Evolutionary conservation across 2,329 filamentous ascomycete genomes (phyloP), one percentile per base, ranked within the genome.

Genomic region (Microdochium bolleyi): DNA sequence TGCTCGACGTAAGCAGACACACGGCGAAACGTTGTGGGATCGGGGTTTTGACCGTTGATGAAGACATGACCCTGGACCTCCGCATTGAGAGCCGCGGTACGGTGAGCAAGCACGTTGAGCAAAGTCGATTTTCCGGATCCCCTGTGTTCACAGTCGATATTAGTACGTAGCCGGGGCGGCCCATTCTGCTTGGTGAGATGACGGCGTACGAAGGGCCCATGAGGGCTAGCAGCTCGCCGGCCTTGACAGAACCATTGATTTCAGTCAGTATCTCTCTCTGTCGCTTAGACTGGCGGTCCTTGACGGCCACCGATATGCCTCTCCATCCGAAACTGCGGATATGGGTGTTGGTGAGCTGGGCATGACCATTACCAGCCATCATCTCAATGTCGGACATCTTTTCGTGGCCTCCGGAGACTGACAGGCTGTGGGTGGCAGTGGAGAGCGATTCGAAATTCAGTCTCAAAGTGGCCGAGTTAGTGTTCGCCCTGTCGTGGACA

Each of bases 1-100:
- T 95, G 90, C 71, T 95, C 90, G 22, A 95, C 90, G 63, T 91
- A 95, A 48, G 83, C 83, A 52, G 81, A 86, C 50, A 92, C 75
- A 49, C 80, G 75, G 19, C 82, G 80, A 59, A 92, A 86, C 0
- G 73, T 72, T 8, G 73, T 65, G 8, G 73, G 68, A 1, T 82
- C 75, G 3, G 83, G 70, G 3, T 69, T 62, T 2, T 63, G 65
- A 27, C 87, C 87, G 66, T 94, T 91, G 58, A 89, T 75, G 52
- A 79, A 74, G 16, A 83, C 73, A 2, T 73, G 65, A 16, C 81
- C 80, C 27, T 76, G 66, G 7, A 80, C 74, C 4, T 73, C 74
- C 2, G 82, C 74, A 2, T 78, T 77, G 1, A 46, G 41, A 11
- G 41, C 19, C 22, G 80, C 73, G 11, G 78, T 79, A 19, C 85